Conservation (phyloP, 352 stramenopile genomes). For the Globisporangium solare region DNA sequence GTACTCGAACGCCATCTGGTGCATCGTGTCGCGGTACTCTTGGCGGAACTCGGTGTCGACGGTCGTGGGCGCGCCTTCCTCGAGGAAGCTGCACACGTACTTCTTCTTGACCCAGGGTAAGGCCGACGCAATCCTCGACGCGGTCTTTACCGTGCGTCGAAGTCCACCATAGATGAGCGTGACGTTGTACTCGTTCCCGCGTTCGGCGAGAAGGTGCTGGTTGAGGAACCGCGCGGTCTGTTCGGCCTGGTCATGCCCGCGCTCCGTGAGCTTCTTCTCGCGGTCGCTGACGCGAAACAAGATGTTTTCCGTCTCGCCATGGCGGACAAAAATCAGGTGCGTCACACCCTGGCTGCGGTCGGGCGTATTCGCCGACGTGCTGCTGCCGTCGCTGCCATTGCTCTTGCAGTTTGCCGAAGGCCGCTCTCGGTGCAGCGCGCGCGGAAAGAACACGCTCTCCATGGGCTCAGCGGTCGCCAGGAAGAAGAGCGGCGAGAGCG, state of each 20-base stretch:
- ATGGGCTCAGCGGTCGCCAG: conserved; percentile 44
- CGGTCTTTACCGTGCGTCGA: conserved; percentile 65
- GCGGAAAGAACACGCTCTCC: conserved; percentile 62
- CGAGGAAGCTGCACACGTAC: conserved; percentile 65
- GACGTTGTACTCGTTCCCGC: conserved; percentile 32
- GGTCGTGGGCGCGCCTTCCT: conserved; percentile 59
- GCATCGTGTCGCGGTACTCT: conserved; percentile 72
- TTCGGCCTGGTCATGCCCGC: conserved; percentile 51
- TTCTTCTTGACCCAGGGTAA: conserved; percentile 68
- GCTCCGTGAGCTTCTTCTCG: conserved; percentile 66
- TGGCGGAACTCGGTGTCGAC: conserved; percentile 51
- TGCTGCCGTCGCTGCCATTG: not conserved
- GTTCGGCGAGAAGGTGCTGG: conserved; percentile 32
- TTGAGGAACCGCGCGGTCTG: conserved; percentile 45
- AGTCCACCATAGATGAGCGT: conserved; percentile 65
- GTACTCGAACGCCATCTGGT: conserved; percentile 69
- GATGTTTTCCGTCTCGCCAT: conserved; percentile 82
- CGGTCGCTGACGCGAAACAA: conserved; percentile 70
- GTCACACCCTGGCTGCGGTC: conserved; percentile 31
- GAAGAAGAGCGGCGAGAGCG: conserved; percentile 42
- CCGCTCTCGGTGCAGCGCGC: conserved; percentile 18
- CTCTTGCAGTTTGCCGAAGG: not conserved
- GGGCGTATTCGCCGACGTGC: not conserved
- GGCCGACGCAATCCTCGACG: conserved; percentile 38
- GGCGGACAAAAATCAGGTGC: conserved; percentile 67